These are phyloP conservation scores for Stachybotrys chartarum DNA, from an alignment of 2,329 filamentous ascomycete genomes.

Conservation along the genomic window DNA sequence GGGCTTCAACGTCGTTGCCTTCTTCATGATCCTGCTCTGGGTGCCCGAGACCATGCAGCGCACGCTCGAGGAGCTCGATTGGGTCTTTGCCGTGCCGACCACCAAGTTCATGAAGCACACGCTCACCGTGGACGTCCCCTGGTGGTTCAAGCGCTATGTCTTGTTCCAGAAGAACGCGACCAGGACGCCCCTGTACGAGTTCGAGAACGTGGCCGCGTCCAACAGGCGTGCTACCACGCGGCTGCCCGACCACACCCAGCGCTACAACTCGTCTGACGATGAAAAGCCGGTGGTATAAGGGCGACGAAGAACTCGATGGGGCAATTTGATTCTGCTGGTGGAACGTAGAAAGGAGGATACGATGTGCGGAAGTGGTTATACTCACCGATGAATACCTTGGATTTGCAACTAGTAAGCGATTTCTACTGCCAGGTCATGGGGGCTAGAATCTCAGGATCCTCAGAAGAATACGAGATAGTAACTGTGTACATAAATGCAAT, in stretches of 20 bases:
- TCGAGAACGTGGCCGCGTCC: conserved; percentile 17
- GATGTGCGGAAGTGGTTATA: background rate
- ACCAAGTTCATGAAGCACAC: conserved; percentile 33
- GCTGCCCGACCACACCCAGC: background rate
- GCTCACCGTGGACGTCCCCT: conserved; percentile 22
- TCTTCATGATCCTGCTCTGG: conserved; percentile 44
- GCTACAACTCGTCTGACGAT: conserved; percentile 1
- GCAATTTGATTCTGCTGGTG: background rate
- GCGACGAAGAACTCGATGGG: background rate
- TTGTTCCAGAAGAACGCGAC: conserved; percentile 21
- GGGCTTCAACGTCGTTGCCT: conserved; percentile 46
- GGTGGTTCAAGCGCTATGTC: conserved; percentile 23
- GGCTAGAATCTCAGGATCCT: background rate
- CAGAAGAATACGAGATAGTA: background rate
- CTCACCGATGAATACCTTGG: too few relatives aligned
- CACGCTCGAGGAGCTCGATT: conserved; percentile 43
- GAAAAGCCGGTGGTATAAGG: conserved; percentile 3
- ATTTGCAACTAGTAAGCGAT: too few relatives aligned
- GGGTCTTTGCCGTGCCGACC: conserved; percentile 40
- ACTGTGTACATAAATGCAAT: background rate
- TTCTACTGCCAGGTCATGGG: too few relatives aligned
- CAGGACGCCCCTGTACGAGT: conserved; percentile 28
- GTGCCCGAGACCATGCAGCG: conserved; percentile 48
- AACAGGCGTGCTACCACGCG: background rate
- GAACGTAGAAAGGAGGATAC: too few relatives aligned